Conservation (phyloP, 2,329 filamentous ascomycete species). For the Drechslerella stenobrocha region DNA sequence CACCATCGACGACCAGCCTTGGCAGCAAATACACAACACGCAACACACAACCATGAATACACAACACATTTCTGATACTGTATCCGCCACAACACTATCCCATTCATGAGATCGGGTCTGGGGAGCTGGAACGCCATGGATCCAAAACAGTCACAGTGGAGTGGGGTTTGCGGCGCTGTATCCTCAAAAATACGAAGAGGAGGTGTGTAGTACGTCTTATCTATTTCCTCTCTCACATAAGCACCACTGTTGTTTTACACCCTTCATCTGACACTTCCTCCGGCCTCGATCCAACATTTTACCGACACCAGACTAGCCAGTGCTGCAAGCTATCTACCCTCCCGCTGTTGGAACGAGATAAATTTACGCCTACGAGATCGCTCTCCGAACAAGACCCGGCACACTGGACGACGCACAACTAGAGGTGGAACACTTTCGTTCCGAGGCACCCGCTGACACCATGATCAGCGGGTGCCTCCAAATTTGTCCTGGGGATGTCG, state of each 20-base stretch:
- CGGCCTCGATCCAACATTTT: slow-evolving; percentile 30
- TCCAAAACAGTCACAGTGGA: not conserved
- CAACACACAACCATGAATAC: slow-evolving; percentile 10
- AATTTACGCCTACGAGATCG: not conserved
- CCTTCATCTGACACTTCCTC: slow-evolving; percentile 4
- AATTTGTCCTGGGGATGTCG: not conserved
- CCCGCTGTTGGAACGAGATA: slow-evolving; percentile 12
- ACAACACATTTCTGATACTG: slow-evolving; percentile 9
- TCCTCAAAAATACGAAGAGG: no score
- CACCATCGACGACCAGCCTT: not conserved
- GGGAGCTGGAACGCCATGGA: not conserved
- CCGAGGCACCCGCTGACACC: slow-evolving; percentile 18
- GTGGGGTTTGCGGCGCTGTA: not conserved
- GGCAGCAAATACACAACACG: slow-evolving; percentile 2
- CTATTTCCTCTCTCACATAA: not conserved
- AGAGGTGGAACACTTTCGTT: slow-evolving; percentile 8
- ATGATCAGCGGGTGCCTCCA: not conserved
- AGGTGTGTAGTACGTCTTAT: no score
- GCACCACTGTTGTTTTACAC: not conserved
- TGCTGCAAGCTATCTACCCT: not conserved
- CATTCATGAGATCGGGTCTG: not conserved
- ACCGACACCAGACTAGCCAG: not conserved
- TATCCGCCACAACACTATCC: slow-evolving; percentile 8
- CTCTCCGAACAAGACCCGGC: slow-evolving; percentile 1
- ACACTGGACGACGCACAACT: slow-evolving; percentile 26